Base-by-base conservation (phyloP, 306 rosid genomes). In the Styphnolobium japonicum region DNA sequence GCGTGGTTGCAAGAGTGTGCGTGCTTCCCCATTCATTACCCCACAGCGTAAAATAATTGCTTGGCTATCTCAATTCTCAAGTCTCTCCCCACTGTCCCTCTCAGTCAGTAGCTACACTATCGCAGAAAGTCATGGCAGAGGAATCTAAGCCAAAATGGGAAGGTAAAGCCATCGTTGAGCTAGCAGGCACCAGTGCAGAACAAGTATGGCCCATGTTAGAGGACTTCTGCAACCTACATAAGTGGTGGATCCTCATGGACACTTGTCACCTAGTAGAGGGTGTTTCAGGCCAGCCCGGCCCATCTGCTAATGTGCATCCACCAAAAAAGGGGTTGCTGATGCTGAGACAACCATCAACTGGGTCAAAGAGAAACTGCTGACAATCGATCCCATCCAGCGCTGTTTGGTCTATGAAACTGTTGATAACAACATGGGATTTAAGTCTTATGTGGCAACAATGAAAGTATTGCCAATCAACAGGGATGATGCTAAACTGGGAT, bases 151-250 rank as follows among this genome's bases (percentile, higher is more conserved):
- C 52, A 2, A 86, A 72, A 27, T 88, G 92, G 92, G 88, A 88
- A 80, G 88, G 86, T 0, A 84, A 79, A 73, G 63, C 56, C 19
- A 61, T n/a, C 1, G 76, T 66, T 33, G 86, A 84, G 69, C 14
- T 82, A 48, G 4, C 23, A 48, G 43, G 19, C 22, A 63, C 2
- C 0, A 7, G 7, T 0, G 71, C 76, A 10, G 71, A 82, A 16
- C 34, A 74, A 27, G 86, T 18, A 10, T 92, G 97, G 93, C 5
- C 56, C 0, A 14, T 56, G 7, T 10, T 92, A 3, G 83, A 82
- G 76, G 93, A 90, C 81, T 92, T 89, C 78, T 89, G 89, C 89
- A 87, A 73, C 85, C 0, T 89, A 0, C 84, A 87, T 55, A 87
- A 80, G 23, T 81, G 75, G 23, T 81, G 75, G 82, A 15, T 85